Evolutionary conservation across 2,329 filamentous ascomycete species (phyloP), one percentile per base, ranked within the genome.

Genomic region (Aschersonia sp.): DNA sequence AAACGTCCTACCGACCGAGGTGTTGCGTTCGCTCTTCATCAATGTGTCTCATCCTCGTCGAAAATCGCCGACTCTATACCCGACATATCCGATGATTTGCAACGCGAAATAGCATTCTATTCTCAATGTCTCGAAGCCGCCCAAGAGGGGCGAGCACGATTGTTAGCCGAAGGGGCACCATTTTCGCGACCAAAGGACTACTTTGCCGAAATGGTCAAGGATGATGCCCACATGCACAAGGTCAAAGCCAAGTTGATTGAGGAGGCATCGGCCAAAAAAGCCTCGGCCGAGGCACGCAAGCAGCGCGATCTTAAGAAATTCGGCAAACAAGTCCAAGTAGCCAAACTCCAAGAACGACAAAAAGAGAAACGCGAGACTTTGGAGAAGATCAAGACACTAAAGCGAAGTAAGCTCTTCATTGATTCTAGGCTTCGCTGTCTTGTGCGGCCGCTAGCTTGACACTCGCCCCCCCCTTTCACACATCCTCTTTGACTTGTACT

Each of bases 151-250:
- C 84, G 91, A 48, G 65, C 70, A n/a, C 70, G 82, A 52, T 74
- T 98, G 30, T 84, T 85, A 61, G 82, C 84, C 53, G 91, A 96
- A 65, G 84, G 84, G 6, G 76, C 91, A 1, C 78, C 85, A 5
- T 98, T 98, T 68, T 84, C 87, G 31, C 78, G 92, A 7, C 92
- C 92, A 3, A 82, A 79, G 48, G 92, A 98, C 69, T 98, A 94
- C 70, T 98, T 98, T 59, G 92, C 92, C 43, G 92, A 98, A 74
- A 98, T 97, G 89, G 83, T 96, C 59, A 97, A 97, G 78, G 87
- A 84, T 59, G 92, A 98, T 63, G 91, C 94, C 59, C 92, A 96
- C 66, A 98, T 98, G 92, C 86, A 86, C 63, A 89, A 86, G 74
- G 86, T 98, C 63, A 94, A 94, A 74, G 80, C 83, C 60, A 94